phyloP scores from a whole-genome alignment of 768 basidiomycete genomes.

The Termitomyces sp. region DNA sequence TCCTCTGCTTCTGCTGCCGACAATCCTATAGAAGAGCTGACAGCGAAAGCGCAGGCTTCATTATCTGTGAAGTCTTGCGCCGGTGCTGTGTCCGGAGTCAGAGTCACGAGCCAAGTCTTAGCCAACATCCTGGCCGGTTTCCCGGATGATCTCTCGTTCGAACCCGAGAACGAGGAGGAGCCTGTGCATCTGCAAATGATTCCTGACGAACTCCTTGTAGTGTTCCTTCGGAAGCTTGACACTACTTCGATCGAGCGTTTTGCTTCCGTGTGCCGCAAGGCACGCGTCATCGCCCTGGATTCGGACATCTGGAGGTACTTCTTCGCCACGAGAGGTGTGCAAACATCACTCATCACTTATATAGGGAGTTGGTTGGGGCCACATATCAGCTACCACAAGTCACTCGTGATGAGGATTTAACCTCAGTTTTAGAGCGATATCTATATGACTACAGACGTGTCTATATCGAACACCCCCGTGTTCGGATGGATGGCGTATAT shows the following conservation, averaged over 20 bases:
- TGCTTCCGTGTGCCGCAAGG: slow-evolving; percentile 67
- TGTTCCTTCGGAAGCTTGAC: slow-evolving; percentile 65
- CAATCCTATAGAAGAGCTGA: slow-evolving; percentile 22
- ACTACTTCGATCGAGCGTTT: slow-evolving; percentile 73
- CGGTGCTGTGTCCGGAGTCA: slow-evolving; percentile 11
- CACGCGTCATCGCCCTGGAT: slow-evolving; percentile 69
- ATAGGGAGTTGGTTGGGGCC: slow-evolving; percentile 59
- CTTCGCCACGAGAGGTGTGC: background rate
- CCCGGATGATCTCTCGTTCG: slow-evolving; percentile 49
- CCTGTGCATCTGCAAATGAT: slow-evolving; percentile 52
- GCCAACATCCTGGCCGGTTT: slow-evolving; percentile 47
- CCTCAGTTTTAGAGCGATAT: slow-evolving; percentile 48
- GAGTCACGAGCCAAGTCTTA: slow-evolving; percentile 34
- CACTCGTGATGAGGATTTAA: slow-evolving; percentile 42
- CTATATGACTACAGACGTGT: slow-evolving; percentile 67
- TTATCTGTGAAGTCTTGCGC: slow-evolving; percentile 21
- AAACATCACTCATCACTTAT: background rate
- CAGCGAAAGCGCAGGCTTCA: slow-evolving; percentile 21
- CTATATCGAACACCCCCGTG: slow-evolving; percentile 79
- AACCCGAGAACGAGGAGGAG: slow-evolving; percentile 64
- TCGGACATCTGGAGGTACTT: slow-evolving; percentile 71
- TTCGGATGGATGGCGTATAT: slow-evolving; percentile 86
- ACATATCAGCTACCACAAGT: slow-evolving; percentile 81
- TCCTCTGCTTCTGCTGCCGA: background rate
- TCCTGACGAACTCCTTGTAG: slow-evolving; percentile 75